Base-by-base conservation (phyloP, 805 yeast genomes). In the Candida maesae region DNA sequence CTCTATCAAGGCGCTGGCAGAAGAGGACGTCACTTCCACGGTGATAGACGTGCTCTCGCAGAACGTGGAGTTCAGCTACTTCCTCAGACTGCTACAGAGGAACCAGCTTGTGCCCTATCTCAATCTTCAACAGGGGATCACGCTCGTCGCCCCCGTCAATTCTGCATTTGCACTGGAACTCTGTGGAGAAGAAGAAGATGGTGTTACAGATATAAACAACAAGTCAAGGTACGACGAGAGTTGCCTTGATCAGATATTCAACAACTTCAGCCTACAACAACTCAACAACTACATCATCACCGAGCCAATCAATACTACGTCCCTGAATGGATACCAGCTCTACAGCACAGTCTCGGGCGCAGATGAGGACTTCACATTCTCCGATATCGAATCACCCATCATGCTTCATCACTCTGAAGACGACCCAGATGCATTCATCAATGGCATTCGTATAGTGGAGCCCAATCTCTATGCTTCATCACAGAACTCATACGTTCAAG, bases 141-240 rank as follows among this genome's bases (percentile, higher is more conserved):
- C 95, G 0, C 61, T 87, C n/a, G 57, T 84, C 30, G 95, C 95
- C 1, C 95, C 95, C 0, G 72, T 82, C 11, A 87, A 87, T 56
- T 79, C 81, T 49, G 95, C 95, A 1, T 85, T 84, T 59, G 67
- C 65, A 5, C 55, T 56, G 14, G 24, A n/a, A 7, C 13, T 29
- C 10, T 31, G 19, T 8, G 32, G 19, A 16, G 29, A 26, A 26
- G 29, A 21, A 7, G 24, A 21, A 21, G 7, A 7, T 8, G 7
- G 14, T 9, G 8, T 9, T 12, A 14, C 8, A 6, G 6, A 12
- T 12, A n/a, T 14, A 26, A 11, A 9, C 15, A 12, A 11, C 18
- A 15, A 28, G 8, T 7, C 31, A 28, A 6, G 6, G 17, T 5
- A 7, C 31, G 31, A 28, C 18, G 33, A 19, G 17, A 4, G 23